Percentiles rank a stretch among this genome's conserved stretches.
Conservation (phyloP, 1,139 yeast genomes). For the Taphrina pruni region DNA sequence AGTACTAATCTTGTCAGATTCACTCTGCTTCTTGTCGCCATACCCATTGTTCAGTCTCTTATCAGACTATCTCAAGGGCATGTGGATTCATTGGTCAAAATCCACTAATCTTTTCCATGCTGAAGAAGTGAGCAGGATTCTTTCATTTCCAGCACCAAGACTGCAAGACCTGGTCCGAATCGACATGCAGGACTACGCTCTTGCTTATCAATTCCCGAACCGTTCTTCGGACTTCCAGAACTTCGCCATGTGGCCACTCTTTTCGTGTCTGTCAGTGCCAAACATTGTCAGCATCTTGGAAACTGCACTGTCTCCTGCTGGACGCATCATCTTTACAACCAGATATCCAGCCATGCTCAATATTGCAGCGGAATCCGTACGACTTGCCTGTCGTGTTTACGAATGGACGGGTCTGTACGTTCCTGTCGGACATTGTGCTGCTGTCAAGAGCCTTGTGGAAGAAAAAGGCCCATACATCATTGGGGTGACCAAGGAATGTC, state of each 20-base stretch:
- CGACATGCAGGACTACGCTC: conserved; percentile 39
- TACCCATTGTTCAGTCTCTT: conserved; percentile 39
- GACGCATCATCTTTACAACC: conserved; percentile 35
- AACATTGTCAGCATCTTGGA: conserved; percentile 39
- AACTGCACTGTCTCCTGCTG: conserved; percentile 31
- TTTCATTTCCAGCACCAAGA: conserved; percentile 39
- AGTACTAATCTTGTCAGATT: conserved; percentile 6
- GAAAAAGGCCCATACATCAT: conserved; percentile 40
- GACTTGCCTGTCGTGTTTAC: conserved; percentile 29
- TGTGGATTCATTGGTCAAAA: conserved; percentile 40
- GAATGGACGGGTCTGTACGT: conserved; percentile 40
- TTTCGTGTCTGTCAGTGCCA: conserved; percentile 33
- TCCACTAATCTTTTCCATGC: conserved; percentile 33
- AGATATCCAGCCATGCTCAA: conserved; percentile 34
- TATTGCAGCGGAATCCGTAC: conserved; percentile 37
- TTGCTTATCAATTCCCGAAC: conserved; percentile 37
- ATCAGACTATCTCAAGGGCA: conserved; percentile 29
- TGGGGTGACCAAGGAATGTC: conserved; percentile 35
- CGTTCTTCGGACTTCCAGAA: conserved; percentile 34
- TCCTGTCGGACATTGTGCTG: conserved; percentile 34
- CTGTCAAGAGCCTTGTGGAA: conserved; percentile 12
- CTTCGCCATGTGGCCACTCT: conserved; percentile 41
- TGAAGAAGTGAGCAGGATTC: conserved; percentile 36
- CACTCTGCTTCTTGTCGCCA: conserved; percentile 35
- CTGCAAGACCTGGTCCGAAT: conserved; percentile 39